Evolutionary conservation across 768 basidiomycete species (phyloP), one percentile per base, ranked within the genome.

Genomic region (Lactarius pseudohatsudake): DNA sequence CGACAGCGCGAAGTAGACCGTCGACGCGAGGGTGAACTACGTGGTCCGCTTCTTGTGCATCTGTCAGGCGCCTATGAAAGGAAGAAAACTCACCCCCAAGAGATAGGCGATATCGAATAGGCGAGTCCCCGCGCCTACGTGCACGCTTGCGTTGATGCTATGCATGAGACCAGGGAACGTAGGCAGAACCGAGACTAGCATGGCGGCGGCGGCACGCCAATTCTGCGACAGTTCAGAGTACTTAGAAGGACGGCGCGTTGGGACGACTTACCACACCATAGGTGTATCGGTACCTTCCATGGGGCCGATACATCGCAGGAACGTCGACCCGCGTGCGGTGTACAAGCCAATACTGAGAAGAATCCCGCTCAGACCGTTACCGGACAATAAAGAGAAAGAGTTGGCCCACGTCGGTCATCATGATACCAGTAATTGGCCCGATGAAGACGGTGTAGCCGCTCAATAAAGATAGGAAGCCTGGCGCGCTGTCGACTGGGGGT

Each of bases 361-460:
- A 1, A 11, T 43, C 11, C 9, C 16, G 9, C 30, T 56, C 58
- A 64, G 30, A 26, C 1, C 45, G 32, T 13, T 36, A n/a, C 30
- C 38, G 9, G 30, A 40, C 34, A 16, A 57, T 4, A 10, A 20
- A 47, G 32, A 36, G 43, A 9, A 32, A 9, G 9, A 34, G 7
- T 40, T 34, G 20, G 78, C 87, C 69, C 71, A 89, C 80, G 57
- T 84, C 82, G 26, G 80, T 78, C 61, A 84, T 81, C 80, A 88
- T 83, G 62, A 94, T 87, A 22, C 89, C 90, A 40, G 89, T 86
- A 69, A 96, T 89, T 1, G 94, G 93, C 0, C 91, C 91, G 26
- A 96, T 79, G 74, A 96, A 92, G 22, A 94, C 87, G 0, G 91
- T 88, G 72, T 93, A 95, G 3, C 91, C 92, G 30, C 82, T 84